Conservation (phyloP, 2,329 filamentous ascomycete species). For the Cladosporium austrohemisphaericum region DNA sequence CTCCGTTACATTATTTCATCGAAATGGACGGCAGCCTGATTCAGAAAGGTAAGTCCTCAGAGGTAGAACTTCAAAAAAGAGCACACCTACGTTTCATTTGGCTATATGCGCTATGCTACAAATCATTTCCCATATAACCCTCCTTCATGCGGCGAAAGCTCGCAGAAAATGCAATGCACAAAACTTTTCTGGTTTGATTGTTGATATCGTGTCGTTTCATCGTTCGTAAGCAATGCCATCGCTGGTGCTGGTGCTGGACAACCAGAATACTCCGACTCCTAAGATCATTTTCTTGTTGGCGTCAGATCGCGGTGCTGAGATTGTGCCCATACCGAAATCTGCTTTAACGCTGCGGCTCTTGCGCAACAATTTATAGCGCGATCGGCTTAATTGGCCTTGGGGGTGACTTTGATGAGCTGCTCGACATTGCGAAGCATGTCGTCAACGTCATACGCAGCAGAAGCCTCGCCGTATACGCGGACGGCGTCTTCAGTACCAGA, state of each 20-base stretch:
- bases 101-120: conserved; percentile 3
- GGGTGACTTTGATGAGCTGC: conserved; percentile 19
- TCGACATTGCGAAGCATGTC: conserved; percentile 80
- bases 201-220: not conserved
- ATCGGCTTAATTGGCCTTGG: conserved; percentile 4
- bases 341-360: not conserved
- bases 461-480: conserved; percentile 92
- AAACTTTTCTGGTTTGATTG: conserved; percentile 1
- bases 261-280: not conserved
- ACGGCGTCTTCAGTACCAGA: conserved; percentile 96
- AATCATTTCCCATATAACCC: not conserved
- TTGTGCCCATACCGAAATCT: no score
- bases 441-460: conserved; percentile 82
- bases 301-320: not conserved
- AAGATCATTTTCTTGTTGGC: not conserved
- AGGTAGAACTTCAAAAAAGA: not conserved
- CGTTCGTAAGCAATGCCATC: conserved; percentile 1
- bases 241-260: not conserved
- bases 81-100: not conserved
- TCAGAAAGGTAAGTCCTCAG: no score
- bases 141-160: not conserved
- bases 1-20: no score
- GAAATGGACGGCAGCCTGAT: no score
- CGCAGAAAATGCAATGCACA: conserved; percentile 2
- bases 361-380: not conserved